Evolutionary conservation across 2,329 filamentous ascomycete genomes (phyloP).

Genomic region (Aspergillus sp.): DNA sequence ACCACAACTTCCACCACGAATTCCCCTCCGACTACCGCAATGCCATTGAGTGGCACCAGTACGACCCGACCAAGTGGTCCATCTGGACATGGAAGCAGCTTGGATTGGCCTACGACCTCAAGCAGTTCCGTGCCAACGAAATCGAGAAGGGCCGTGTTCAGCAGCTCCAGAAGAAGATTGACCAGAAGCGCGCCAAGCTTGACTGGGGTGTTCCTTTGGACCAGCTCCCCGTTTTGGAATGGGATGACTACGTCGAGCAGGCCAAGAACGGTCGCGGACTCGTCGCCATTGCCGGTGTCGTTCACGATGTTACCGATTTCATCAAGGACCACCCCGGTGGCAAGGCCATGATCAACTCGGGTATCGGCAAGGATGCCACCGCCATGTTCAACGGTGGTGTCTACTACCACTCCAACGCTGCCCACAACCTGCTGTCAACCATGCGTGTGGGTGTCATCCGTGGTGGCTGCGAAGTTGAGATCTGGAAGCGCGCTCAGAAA

Average conservation of each 20-base stretch:
- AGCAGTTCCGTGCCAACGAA: constrained; percentile 87
- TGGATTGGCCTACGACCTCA: constrained; percentile 78
- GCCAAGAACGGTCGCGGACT: constrained; percentile 73
- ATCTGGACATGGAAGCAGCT: constrained; percentile 83
- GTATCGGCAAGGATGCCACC: constrained; percentile 81
- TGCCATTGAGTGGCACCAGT: constrained; percentile 85
- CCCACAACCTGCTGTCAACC: constrained; percentile 81
- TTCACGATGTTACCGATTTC: constrained; percentile 80
- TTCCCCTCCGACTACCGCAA: constrained; percentile 93
- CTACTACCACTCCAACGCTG: constrained; percentile 84
- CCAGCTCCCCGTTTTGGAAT: constrained; percentile 77
- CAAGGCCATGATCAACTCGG: constrained; percentile 77
- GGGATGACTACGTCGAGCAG: constrained; percentile 79
- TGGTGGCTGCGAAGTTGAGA: constrained; percentile 83
- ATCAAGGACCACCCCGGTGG: constrained; percentile 89
- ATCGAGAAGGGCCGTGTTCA: constrained; percentile 89
- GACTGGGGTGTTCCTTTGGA: constrained; percentile 86
- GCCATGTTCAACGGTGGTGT: constrained; percentile 90
- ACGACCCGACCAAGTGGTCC: constrained; percentile 86
- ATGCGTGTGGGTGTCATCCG: constrained; percentile 85
- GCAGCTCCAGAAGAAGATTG: constrained; percentile 88
- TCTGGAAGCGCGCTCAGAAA: constrained; percentile 82
- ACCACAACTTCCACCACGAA: constrained; percentile 95
- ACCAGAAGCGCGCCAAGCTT: constrained; percentile 74
- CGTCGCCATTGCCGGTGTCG: constrained; percentile 73